Conservation (phyloP, 257 asterid species). For the Scutellaria galericulata region DNA sequence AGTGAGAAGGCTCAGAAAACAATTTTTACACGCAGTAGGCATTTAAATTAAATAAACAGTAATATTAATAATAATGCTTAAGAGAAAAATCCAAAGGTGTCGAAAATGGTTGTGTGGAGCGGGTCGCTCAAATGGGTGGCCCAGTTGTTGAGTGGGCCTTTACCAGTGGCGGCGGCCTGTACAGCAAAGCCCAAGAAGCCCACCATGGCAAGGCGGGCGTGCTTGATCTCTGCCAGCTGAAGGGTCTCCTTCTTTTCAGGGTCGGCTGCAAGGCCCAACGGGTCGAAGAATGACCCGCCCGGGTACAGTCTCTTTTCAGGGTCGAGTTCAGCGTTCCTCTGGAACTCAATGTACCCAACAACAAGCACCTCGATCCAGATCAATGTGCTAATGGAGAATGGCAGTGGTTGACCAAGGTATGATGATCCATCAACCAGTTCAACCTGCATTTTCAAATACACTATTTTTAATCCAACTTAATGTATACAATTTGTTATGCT, state of each 20-base stretch:
- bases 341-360: slow-evolving; percentile 94
- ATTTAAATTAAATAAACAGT: background rate
- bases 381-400: slow-evolving; percentile 83
- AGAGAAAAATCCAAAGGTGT: slow-evolving; percentile 73
- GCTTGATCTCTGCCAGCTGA: slow-evolving; percentile 97
- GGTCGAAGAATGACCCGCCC: slow-evolving; percentile 91
- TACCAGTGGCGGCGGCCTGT: slow-evolving; percentile 95
- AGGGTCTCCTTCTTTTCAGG: slow-evolving; percentile 87
- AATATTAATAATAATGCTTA: slow-evolving; percentile 5
- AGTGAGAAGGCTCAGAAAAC: slow-evolving; percentile 14
- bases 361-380: slow-evolving; percentile 86
- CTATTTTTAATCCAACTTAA: too few species aligned
- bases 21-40: slow-evolving; percentile 27
- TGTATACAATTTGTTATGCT: too few species aligned
- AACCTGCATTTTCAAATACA: slow-evolving; percentile 47
- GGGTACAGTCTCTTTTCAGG: slow-evolving; percentile 95
- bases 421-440: slow-evolving; percentile 92
- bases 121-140: slow-evolving; percentile 98
- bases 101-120: slow-evolving; percentile 96
- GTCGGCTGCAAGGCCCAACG: slow-evolving; percentile 90
- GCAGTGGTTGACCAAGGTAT: slow-evolving; percentile 92
- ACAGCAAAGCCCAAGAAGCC: slow-evolving; percentile 90
- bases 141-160: slow-evolving; percentile 98
- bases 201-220: slow-evolving; percentile 98
- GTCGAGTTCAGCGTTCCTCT: slow-evolving; percentile 93